Conservation (phyloP, 2,329 filamentous ascomycete species). For the Colletotrichum sp. region DNA sequence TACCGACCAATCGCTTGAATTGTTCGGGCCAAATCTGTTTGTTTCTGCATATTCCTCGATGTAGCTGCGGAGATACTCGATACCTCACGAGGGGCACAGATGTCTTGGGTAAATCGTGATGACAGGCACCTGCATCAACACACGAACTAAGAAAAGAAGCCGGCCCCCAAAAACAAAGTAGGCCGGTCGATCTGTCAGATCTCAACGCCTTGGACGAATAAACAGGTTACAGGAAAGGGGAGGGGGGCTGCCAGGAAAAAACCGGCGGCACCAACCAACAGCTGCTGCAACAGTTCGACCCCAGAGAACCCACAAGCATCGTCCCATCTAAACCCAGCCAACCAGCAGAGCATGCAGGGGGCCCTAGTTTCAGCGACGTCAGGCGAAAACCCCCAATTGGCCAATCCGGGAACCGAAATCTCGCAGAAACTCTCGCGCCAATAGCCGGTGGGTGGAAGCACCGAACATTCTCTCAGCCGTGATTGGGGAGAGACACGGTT, state of each 20-base stretch:
- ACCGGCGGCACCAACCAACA: background rate
- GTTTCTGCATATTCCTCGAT: background rate
- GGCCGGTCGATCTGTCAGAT: background rate
- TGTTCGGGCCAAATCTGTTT: background rate
- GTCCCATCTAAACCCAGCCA: background rate
- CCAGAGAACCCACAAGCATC: constrained; percentile 3
- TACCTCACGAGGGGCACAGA: background rate
- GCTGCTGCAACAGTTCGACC: background rate
- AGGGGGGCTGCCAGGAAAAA: background rate
- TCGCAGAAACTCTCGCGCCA: constrained; percentile 17
- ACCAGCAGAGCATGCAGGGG: background rate
- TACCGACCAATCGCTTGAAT: constrained; percentile 3
- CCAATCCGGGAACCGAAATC: background rate
- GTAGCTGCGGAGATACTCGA: background rate
- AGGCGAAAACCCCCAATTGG: background rate
- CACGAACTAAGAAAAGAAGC: background rate
- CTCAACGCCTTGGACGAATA: background rate
- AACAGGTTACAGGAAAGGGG: background rate
- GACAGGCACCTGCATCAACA: background rate
- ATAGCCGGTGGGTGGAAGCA: constrained; percentile 6
- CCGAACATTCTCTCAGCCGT: background rate
- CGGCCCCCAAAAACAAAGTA: background rate
- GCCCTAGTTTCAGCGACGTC: constrained; percentile 4
- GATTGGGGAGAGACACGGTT: background rate
- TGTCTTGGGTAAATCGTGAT: background rate